Evolutionary conservation across 2,329 filamentous ascomycete genomes (phyloP).

Genomic region (Plectosphaerella sp.): DNA sequence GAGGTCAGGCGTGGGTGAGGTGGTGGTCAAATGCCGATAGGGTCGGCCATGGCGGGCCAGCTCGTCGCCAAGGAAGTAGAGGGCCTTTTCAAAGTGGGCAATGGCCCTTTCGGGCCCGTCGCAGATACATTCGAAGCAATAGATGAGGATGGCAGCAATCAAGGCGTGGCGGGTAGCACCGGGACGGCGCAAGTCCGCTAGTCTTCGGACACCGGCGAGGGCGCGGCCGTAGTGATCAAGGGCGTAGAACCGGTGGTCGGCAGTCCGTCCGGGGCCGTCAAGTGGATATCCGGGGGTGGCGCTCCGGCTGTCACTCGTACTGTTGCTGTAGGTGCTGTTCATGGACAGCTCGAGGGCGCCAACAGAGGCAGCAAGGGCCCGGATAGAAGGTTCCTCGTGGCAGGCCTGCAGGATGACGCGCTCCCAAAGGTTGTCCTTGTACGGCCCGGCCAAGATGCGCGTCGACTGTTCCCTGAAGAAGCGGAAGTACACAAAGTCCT

Average conservation of each 20-base stretch:
- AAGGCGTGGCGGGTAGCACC: background rate
- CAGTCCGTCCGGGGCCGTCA: background rate
- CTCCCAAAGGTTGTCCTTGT: conserved; percentile 31
- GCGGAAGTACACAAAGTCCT: conserved; percentile 21
- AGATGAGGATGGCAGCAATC: background rate
- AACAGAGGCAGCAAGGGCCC: background rate
- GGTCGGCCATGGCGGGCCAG: background rate
- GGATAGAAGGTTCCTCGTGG: conserved; percentile 24
- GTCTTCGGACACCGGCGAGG: background rate
- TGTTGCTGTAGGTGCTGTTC: background rate
- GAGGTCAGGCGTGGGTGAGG: background rate
- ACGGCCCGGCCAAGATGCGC: conserved; percentile 17
- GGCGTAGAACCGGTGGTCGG: background rate
- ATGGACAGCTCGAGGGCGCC: background rate
- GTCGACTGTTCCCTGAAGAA: conserved; percentile 16
- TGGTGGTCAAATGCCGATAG: background rate
- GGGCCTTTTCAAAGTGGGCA: background rate
- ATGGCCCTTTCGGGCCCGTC: background rate
- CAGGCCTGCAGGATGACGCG: conserved; percentile 28
- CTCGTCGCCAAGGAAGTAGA: background rate
- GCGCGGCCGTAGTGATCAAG: background rate
- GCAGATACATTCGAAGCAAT: background rate
- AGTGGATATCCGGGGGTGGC: too few species aligned
- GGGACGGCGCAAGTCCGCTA: background rate
- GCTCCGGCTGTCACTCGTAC: background rate